Evolutionary conservation across 139 green algal genomes (phyloP).

Genomic region (Chlorella sorokiniana): DNA sequence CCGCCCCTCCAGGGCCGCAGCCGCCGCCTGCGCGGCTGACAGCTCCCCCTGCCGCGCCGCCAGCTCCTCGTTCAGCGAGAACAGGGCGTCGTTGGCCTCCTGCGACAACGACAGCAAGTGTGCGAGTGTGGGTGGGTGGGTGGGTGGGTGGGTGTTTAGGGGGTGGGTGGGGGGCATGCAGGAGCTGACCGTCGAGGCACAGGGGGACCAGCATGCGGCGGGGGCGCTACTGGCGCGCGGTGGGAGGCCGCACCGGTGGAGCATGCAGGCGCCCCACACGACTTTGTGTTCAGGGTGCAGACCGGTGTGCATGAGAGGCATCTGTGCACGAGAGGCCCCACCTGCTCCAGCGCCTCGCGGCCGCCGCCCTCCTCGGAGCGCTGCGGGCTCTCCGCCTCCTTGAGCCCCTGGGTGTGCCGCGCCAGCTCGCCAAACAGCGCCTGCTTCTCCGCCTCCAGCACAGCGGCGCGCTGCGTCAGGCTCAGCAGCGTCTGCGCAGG

Average conservation of each 20-base stretch:
- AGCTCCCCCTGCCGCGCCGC: constrained; percentile 14
- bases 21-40: not conserved
- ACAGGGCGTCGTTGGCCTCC: constrained; percentile 33
- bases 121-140: no score
- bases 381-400: constrained; percentile 6
- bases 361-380: not conserved
- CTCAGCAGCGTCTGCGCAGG: constrained; percentile 21
- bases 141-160: no score
- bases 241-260: no score
- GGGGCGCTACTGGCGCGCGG: no score
- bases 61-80: constrained; percentile 25
- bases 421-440: not conserved
- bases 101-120: no score
- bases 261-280: not conserved
- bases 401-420: constrained; percentile 2
- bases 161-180: no score
- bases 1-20: constrained; percentile 5
- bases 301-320: not conserved
- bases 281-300: not conserved
- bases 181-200: no score
- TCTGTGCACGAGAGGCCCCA: not conserved
- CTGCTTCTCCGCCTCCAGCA: constrained; percentile 24
- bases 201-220: no score
- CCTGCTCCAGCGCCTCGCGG: not conserved
- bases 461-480: constrained; percentile 20